Conservation (phyloP, 208 protist species). For the Trypanosoma scelopori region DNA sequence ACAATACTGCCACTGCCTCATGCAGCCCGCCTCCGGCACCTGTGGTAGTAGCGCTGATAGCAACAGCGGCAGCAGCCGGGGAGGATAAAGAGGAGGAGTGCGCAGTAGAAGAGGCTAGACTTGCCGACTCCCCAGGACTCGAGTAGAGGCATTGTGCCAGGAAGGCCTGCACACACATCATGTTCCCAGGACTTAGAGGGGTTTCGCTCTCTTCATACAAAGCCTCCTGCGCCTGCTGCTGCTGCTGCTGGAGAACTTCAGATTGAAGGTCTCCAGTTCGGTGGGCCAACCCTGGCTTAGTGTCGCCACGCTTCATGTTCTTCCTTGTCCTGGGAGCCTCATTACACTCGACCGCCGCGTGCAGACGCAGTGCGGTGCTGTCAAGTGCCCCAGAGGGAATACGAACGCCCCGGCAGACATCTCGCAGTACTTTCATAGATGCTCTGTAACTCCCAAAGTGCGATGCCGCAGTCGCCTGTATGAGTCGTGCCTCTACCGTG, state of each 20-base stretch:
- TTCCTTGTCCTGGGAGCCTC: conserved; percentile 13
- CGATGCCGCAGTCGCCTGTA: conserved; percentile 62
- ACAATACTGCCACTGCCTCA: conserved; percentile 37
- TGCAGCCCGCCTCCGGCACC: conserved; percentile 18
- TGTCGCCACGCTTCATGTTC: conserved; percentile 10
- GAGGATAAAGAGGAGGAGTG: not conserved
- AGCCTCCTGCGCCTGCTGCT: conserved; percentile 3
- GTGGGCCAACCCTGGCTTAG: not conserved
- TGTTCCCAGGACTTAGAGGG: conserved; percentile 37
- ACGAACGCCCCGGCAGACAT: conserved; percentile 50
- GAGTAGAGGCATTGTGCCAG: conserved; percentile 34
- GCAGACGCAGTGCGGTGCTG: conserved; percentile 11
- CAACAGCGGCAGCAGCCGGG: not conserved
- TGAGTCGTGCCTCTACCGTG: conserved; percentile 59
- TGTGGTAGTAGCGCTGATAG: not conserved
- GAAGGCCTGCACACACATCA: conserved; percentile 36
- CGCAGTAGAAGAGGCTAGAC: not conserved
- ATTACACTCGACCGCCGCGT: conserved; percentile 17
- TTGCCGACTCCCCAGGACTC: not conserved
- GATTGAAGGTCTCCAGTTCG: conserved; percentile 7
- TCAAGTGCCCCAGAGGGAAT: conserved; percentile 41
- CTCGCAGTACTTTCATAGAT: conserved; percentile 52
- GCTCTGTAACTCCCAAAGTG: conserved; percentile 50
- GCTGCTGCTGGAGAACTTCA: conserved; percentile 1
- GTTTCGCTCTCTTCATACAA: conserved; percentile 46